These are phyloP conservation scores for Streptanthus diversifolius DNA, from an alignment of 345 rosid species.

Conservation along the genomic window DNA sequence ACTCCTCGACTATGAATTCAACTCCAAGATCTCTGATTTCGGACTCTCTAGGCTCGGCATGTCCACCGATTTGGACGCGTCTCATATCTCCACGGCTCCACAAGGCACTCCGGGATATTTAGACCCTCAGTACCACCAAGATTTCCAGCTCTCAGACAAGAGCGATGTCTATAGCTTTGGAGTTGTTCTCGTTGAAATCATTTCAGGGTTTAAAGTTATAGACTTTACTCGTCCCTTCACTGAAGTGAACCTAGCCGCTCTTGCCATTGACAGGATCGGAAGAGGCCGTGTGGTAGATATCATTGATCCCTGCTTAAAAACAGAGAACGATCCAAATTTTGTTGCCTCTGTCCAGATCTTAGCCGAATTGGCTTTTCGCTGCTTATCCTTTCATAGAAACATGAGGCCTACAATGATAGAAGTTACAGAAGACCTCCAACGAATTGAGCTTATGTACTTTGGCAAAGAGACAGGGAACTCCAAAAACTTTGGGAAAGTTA, in stretches of 20 bases:
- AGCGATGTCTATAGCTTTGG: slow-evolving; percentile 85
- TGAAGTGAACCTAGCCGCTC: slow-evolving; percentile 64
- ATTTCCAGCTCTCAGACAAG: slow-evolving; percentile 79
- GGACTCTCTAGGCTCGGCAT: slow-evolving; percentile 84
- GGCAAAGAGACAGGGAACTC: neutral
- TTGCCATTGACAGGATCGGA: slow-evolving; percentile 56
- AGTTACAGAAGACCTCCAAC: slow-evolving; percentile 51
- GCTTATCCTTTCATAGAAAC: slow-evolving; percentile 63
- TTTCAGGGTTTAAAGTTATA: slow-evolving; percentile 57
- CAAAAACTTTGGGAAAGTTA: too few relatives aligned
- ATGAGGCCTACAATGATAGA: slow-evolving; percentile 67
- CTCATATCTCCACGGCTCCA: slow-evolving; percentile 89
- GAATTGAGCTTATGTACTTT: slow-evolving; percentile 34
- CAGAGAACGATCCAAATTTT: slow-evolving; percentile 42
- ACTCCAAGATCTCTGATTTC: slow-evolving; percentile 83
- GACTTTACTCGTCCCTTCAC: slow-evolving; percentile 50
- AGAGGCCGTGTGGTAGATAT: slow-evolving; percentile 52
- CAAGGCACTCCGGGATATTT: slow-evolving; percentile 93
- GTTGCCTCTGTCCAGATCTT: slow-evolving; percentile 44
- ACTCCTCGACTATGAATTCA: slow-evolving; percentile 59
- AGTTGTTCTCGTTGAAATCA: slow-evolving; percentile 64
- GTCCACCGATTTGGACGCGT: slow-evolving; percentile 43
- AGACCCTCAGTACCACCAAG: slow-evolving; percentile 85
- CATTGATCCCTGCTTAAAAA: slow-evolving; percentile 47
- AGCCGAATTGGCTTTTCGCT: slow-evolving; percentile 73